Evolutionary conservation across 2,329 filamentous ascomycete species (phyloP).

Genomic region (Diaporthe sp.): DNA sequence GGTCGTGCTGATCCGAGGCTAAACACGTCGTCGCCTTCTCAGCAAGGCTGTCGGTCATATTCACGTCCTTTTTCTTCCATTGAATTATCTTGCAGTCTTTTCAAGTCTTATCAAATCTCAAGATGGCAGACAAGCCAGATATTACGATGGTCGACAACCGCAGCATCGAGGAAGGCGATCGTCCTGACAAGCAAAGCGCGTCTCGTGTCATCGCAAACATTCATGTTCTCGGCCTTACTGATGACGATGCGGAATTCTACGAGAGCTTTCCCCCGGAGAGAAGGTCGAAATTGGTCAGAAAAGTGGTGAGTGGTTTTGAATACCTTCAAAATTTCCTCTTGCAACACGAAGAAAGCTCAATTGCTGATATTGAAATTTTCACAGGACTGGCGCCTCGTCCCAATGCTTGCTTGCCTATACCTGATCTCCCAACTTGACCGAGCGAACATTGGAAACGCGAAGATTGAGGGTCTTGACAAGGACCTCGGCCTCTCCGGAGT

Average conservation of each 20-base stretch:
- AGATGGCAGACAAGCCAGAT: constrained; percentile 19
- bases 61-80: background rate
- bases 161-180: constrained; percentile 11
- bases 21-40: background rate
- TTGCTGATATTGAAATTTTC: background rate
- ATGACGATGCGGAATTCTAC: constrained; percentile 2
- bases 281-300: constrained; percentile 2
- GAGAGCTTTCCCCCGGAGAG: constrained; percentile 5
- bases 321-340: background rate
- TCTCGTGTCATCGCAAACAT: constrained; percentile 20
- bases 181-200: background rate
- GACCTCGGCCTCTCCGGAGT: constrained; percentile 69
- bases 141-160: constrained; percentile 14
- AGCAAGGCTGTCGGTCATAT: background rate
- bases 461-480: constrained; percentile 69
- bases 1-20: background rate
- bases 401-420: background rate
- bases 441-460: constrained; percentile 76
- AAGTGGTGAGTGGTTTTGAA: background rate
- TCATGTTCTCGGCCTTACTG: background rate
- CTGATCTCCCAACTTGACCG: constrained; percentile 13
- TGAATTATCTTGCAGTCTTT: background rate
- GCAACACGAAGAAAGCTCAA: too few relatives aligned
- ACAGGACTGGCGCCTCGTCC: constrained; percentile 2
- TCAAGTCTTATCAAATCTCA: background rate